phyloP scores from a whole-genome alignment of 148 eudicot species.

The Persicaria maculosa region DNA sequence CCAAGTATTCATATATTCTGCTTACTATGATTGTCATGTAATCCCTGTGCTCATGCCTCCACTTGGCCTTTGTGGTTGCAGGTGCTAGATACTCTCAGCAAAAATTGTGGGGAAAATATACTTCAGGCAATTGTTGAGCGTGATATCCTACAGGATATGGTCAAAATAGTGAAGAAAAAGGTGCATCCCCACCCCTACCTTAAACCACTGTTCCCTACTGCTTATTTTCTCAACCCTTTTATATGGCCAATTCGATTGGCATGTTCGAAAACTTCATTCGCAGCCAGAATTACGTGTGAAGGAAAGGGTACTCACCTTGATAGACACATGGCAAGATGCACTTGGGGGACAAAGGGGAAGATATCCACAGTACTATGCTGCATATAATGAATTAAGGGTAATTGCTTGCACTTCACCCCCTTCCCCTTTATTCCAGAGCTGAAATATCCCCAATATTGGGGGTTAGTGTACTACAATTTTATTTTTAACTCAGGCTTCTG shows the following conservation, averaged over 20 bases:
- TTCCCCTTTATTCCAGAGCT: background rate
- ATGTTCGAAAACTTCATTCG: slow-evolving; percentile 18
- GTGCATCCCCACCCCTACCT: slow-evolving; percentile 17
- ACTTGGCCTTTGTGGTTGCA: slow-evolving; percentile 17
- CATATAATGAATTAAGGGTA: slow-evolving; percentile 90
- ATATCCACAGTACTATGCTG: slow-evolving; percentile 72
- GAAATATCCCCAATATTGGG: background rate
- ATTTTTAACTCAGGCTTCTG: background rate
- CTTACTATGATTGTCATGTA: background rate
- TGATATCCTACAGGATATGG: slow-evolving; percentile 90
- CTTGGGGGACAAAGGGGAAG: slow-evolving; percentile 75
- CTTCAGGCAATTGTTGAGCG: slow-evolving; percentile 80
- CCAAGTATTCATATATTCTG: background rate
- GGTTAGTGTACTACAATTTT: background rate
- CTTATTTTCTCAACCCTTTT: background rate
- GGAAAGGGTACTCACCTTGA: slow-evolving; percentile 69
- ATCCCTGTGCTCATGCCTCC: background rate
- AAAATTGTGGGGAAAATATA: slow-evolving; percentile 79
- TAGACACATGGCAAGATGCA: slow-evolving; percentile 96
- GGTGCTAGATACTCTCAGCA: slow-evolving; percentile 88
- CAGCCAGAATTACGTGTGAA: slow-evolving; percentile 84
- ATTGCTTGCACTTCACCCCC: slow-evolving; percentile 7
- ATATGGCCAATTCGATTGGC: background rate
- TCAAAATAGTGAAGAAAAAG: slow-evolving; percentile 93
- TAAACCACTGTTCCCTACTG: background rate